Percentiles rank a stretch among this genome's conserved stretches.
Evolutionary conservation across 1,284 basidiomycete genomes (phyloP).

Genomic region (Ceratobasidium sp.): DNA sequence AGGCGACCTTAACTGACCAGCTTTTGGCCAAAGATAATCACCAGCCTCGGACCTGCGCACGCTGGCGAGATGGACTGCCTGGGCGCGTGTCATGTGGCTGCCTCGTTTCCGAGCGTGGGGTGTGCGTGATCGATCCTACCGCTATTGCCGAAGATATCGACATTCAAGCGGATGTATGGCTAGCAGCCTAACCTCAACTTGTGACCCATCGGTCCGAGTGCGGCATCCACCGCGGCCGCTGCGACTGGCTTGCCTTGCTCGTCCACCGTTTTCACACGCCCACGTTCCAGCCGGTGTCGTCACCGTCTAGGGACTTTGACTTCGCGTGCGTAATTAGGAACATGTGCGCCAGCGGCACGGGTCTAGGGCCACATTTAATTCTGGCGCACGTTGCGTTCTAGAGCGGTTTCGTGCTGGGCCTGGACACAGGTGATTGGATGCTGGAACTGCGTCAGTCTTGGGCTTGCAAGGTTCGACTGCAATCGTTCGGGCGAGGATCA

Average conservation of each 20-base stretch:
- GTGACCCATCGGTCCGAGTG: not conserved
- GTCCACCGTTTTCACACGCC: not conserved
- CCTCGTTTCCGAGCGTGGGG: constrained; percentile 14
- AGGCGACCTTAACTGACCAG: not conserved
- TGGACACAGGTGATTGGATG: not conserved
- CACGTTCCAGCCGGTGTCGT: constrained; percentile 6
- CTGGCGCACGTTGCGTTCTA: constrained; percentile 13
- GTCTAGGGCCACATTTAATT: not conserved
- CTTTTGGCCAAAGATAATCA: constrained; percentile 1
- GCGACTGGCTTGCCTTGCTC: not conserved
- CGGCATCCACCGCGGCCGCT: constrained; percentile 1
- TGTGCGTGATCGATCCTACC: not conserved
- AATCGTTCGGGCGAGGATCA: not conserved
- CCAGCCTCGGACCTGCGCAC: constrained; percentile 6
- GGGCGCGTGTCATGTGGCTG: constrained; percentile 21
- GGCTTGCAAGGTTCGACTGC: not conserved
- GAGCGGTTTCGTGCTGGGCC: not conserved
- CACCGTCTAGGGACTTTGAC: constrained; percentile 6
- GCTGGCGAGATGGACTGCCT: not conserved
- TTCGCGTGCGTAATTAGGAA: constrained; percentile 3
- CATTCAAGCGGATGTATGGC: not conserved
- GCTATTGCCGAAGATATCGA: not conserved
- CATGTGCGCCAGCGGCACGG: not conserved
- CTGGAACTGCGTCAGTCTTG: not conserved
- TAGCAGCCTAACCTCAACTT: constrained; percentile 2